A percentile compares a stretch with the other conserved stretches of the same genome.
Evolutionary conservation across 331 rosid genomes (phyloP).

Genomic region (Telfairia occidentalis): DNA sequence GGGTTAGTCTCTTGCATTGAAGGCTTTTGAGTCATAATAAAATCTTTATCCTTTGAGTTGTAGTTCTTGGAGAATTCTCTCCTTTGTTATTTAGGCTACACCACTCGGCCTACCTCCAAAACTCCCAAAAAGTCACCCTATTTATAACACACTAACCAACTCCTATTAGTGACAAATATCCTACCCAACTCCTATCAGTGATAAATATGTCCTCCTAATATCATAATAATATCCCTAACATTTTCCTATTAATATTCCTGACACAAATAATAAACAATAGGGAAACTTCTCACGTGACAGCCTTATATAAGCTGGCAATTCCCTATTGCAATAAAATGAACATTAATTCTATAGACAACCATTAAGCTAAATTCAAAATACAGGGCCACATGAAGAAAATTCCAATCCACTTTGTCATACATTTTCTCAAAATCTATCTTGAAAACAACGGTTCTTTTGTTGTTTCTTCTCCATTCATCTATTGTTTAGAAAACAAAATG

Average conservation of each 20-base stretch:
- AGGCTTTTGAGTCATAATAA: too few relatives aligned
- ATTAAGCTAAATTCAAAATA: background rate
- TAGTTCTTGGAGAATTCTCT: too few relatives aligned
- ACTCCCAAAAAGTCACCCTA: background rate
- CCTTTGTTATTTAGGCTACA: too few relatives aligned
- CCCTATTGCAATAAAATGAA: background rate
- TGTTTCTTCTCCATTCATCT: background rate
- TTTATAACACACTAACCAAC: background rate
- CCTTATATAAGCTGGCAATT: background rate
- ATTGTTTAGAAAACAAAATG: background rate
- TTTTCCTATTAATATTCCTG: background rate
- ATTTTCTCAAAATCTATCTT: background rate
- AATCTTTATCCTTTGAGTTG: too few relatives aligned
- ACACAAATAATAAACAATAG: background rate
- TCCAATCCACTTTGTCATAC: background rate
- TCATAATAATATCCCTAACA: background rate
- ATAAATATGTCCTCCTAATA: background rate
- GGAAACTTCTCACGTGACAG: background rate
- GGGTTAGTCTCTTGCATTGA: too few relatives aligned
- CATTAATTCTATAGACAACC: background rate
- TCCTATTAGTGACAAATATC: background rate
- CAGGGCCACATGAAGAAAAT: background rate
- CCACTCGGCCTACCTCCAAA: background rate
- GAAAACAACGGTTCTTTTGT: background rate
- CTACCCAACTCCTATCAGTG: background rate